Evolutionary conservation across 805 yeast genomes (phyloP).

Genomic region (Candida koratica): DNA sequence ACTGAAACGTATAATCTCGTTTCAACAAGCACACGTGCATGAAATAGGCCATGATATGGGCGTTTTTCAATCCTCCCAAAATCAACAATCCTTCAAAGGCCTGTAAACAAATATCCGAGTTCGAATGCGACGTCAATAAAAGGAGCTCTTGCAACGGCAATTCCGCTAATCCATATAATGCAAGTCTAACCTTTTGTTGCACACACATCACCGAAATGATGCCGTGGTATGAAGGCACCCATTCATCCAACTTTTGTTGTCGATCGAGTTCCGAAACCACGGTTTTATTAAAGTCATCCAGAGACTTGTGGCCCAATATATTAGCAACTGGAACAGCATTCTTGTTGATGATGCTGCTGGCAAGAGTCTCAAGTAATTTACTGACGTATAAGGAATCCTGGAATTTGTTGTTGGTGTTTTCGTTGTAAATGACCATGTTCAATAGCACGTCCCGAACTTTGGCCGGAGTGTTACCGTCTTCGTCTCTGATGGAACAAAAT

Average conservation of each 20-base stretch:
- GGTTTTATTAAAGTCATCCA: constrained; percentile 20
- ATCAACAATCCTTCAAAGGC: constrained; percentile 69
- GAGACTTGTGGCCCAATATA: constrained; percentile 3
- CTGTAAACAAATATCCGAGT: constrained; percentile 52
- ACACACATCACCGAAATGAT: constrained; percentile 55
- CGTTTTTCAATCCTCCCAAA: constrained; percentile 75
- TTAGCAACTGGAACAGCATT: constrained; percentile 10
- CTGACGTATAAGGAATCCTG: constrained; percentile 68
- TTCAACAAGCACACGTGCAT: constrained; percentile 57
- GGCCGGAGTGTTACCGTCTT: constrained; percentile 55
- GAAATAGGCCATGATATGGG: constrained; percentile 55
- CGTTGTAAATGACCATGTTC: constrained; percentile 75
- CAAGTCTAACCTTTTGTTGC: constrained; percentile 55
- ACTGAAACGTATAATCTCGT: constrained; percentile 43
- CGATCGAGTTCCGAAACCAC: constrained; percentile 66
- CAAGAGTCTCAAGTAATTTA: constrained; percentile 53
- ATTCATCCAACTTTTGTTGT: constrained; percentile 72
- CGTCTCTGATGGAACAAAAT: constrained; percentile 57
- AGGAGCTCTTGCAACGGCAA: constrained; percentile 54
- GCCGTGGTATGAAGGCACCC: constrained; percentile 73
- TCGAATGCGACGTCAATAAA: constrained; percentile 45
- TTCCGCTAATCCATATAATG: constrained; percentile 49
- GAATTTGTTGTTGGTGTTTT: constrained; percentile 73
- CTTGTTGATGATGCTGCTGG: constrained; percentile 26
- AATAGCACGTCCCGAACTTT: constrained; percentile 61